Base-by-base conservation (phyloP, 2,329 filamentous ascomycete species). In the Calonectria hawksworthii region DNA sequence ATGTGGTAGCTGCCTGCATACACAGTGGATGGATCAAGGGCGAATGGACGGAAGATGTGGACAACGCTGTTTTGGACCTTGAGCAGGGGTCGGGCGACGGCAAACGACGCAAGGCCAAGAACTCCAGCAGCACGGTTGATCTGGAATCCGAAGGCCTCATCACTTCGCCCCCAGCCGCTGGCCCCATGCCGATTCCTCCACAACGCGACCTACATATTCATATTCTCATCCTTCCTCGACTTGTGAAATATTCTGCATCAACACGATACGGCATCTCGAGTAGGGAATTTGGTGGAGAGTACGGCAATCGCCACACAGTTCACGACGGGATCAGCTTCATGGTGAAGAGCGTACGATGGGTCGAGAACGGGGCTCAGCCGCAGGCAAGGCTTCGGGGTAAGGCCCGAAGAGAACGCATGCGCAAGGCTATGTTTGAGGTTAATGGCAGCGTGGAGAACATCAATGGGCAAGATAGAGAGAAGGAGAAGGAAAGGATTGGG, bases 251-350 rank as follows among this genome's bases (percentile, higher is more conserved):
- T 82, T 88, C 91, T 0, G 92, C 93, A 8, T 94, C 92, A 0
- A 94, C 94, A 0, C 91, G 95, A 54, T 95, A 94, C 81, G 96
- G 96, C 4, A 91, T 99, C 72, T 93, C 92, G 78, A 98, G 95
- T 77, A 92, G 96, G 34, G 92, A 94, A 74, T 98, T 96, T 89
- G 94, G 92, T 9, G 91, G 90, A 30, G 89, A 86, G 32, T 83
- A 82, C 56, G 84, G 84, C 1, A 73, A 75, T 6, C 84, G 89
- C 16, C 89, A 86, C 70, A 85, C 83, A 7, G 81, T 88, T 18
- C 96, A 98, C 82, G 96, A 98, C 79, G 96, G 96, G 3, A 91
- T 98, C 84, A 98, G 96, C 83, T 99, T 95, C 85, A 95, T 94
- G 89, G 91, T 99, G 63, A 89, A 93, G 75, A 92, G 92, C 68